Conservation (phyloP, 2,329 filamentous ascomycete species). For the Xylariaceae sp. region DNA sequence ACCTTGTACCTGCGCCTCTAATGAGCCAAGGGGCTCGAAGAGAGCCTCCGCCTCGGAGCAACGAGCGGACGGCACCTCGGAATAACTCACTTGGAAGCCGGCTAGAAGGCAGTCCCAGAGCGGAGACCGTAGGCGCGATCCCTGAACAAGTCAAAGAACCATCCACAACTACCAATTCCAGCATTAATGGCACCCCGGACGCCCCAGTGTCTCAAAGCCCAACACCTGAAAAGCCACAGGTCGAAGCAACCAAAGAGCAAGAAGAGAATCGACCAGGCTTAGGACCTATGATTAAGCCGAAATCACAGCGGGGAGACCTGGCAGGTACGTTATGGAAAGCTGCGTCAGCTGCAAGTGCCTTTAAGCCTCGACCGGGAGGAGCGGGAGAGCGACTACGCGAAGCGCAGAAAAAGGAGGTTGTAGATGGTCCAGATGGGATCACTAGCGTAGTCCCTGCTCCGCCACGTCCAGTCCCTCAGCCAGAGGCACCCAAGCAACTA, state of each 20-base stretch:
- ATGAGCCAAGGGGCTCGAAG: constrained; percentile 57
- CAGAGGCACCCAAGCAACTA: constrained; percentile 45
- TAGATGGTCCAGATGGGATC: constrained; percentile 83
- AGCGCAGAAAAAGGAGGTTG: constrained; percentile 60
- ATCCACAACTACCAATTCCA: constrained; percentile 17
- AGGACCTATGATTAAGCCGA: constrained; percentile 88
- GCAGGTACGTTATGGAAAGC: constrained; percentile 81
- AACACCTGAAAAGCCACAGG: constrained; percentile 38
- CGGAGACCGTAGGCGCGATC: constrained; percentile 40
- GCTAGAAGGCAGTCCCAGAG: constrained; percentile 42
- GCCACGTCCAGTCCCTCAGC: constrained; percentile 51
- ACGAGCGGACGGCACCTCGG: constrained; percentile 53
- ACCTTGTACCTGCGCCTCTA: constrained; percentile 63
- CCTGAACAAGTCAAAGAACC: constrained; percentile 26
- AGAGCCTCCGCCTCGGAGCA: constrained; percentile 59
- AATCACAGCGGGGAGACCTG: constrained; percentile 73
- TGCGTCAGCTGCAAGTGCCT: constrained; percentile 71
- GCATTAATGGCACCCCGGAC: constrained; percentile 27
- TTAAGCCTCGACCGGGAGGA: constrained; percentile 87
- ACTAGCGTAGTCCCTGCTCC: constrained; percentile 87
- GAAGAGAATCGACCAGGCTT: constrained; percentile 70
- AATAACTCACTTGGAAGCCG: constrained; percentile 49
- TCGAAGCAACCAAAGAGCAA: constrained; percentile 37
- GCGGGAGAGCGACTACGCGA: constrained; percentile 79
- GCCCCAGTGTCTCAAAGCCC: constrained; percentile 34